These are phyloP conservation scores for Candida methanosorbosa DNA, from an alignment of 805 yeast species.

Conservation along the genomic window DNA sequence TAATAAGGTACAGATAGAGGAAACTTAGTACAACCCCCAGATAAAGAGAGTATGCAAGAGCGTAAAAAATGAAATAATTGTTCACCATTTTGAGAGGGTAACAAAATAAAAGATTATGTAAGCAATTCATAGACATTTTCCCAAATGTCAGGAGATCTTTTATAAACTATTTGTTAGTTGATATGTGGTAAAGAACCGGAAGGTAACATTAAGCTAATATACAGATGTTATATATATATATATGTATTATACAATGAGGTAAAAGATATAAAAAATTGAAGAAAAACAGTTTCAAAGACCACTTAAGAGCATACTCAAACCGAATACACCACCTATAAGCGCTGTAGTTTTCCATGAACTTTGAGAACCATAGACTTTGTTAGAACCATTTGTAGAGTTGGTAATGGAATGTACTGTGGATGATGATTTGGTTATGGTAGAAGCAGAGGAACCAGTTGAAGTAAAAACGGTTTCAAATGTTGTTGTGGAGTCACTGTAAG, in stretches of 20 bases:
- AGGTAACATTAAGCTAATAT: too few relatives aligned
- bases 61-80: too few relatives aligned
- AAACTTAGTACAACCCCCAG: too few relatives aligned
- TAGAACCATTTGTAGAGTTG: constrained; percentile 11
- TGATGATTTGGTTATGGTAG: constrained; percentile 9
- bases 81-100: too few relatives aligned
- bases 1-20: too few relatives aligned
- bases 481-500: constrained; percentile 1
- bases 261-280: neutral
- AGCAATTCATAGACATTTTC: too few relatives aligned
- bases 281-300: constrained; percentile 6
- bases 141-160: too few relatives aligned
- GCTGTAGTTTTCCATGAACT: constrained; percentile 13
- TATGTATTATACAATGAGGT: neutral
- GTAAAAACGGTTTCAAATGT: constrained; percentile 6
- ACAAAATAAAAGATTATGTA: too few relatives aligned
- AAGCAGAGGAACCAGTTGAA: constrained; percentile 8
- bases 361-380: constrained; percentile 2
- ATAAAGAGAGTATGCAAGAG: too few relatives aligned
- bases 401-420: constrained; percentile 10
- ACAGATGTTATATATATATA: too few relatives aligned
- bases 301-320: constrained; percentile 12
- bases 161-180: too few relatives aligned
- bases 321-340: constrained; percentile 12
- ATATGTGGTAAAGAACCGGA: too few relatives aligned